Percentiles rank a stretch among this genome's conserved stretches.
Conservation (phyloP, 78 protist species). For the Polysphondylium violaceum region DNA sequence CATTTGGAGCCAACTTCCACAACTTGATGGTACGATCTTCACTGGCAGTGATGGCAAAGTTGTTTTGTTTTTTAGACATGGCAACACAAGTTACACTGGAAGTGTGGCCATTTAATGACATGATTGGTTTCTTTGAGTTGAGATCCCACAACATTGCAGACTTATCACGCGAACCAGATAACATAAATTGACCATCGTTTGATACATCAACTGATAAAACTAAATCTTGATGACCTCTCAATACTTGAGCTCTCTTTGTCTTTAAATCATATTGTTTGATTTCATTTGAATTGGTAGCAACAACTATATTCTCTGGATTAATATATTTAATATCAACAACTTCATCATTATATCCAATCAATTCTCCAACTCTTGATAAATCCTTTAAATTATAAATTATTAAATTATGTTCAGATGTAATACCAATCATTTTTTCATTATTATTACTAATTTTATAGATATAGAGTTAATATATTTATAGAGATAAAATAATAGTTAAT, state of each 20-base stretch:
- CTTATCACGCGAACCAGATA: conserved; percentile 85
- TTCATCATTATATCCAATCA: conserved; percentile 91
- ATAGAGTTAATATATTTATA: background rate
- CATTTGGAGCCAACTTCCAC: conserved; percentile 56
- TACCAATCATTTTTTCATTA: conserved; percentile 45
- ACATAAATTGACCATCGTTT: conserved; percentile 51
- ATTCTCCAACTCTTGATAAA: conserved; percentile 38
- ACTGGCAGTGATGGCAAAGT: conserved; percentile 49
- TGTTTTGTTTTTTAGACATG: conserved; percentile 4
- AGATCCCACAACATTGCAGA: conserved; percentile 85
- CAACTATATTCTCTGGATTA: conserved; percentile 36
- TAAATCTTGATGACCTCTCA: conserved; percentile 87
- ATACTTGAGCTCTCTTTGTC: conserved; percentile 48
- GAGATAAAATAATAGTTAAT: background rate
- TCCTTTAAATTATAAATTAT: conserved; percentile 31
- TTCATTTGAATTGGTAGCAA: conserved; percentile 81
- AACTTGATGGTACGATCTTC: conserved; percentile 84
- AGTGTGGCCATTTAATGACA: conserved; percentile 83
- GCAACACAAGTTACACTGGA: conserved; percentile 85
- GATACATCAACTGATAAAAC: conserved; percentile 85
- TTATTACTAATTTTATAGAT: conserved; percentile 10
- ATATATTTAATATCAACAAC: conserved; percentile 80
- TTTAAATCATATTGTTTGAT: conserved; percentile 63
- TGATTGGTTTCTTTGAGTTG: conserved; percentile 10
- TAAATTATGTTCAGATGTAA: conserved; percentile 86